Conservation (phyloP, 176 grass and related monocot species). For the Juncus effusus region DNA sequence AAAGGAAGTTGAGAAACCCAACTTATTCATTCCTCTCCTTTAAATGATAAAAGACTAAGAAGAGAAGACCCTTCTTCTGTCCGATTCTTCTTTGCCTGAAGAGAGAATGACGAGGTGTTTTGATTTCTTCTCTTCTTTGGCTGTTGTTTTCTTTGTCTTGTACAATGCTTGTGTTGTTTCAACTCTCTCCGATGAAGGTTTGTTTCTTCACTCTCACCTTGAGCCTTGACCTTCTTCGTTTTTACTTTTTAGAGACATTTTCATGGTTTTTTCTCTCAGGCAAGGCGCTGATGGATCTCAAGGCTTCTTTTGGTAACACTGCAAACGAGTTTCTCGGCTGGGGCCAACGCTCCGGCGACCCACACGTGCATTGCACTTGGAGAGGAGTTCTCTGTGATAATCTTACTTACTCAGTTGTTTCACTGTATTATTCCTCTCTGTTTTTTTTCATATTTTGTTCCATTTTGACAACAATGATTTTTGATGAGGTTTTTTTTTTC, state of each 20-base stretch:
- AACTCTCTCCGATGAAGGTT: conserved; percentile 41
- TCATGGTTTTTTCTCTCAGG: conserved; percentile 15
- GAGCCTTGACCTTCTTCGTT: neutral
- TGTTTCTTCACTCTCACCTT: neutral
- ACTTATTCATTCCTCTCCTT: neutral
- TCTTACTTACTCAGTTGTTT: conserved; percentile 56
- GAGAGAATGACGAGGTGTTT: neutral
- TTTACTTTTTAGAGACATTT: conserved; percentile 6
- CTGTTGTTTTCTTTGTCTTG: neutral
- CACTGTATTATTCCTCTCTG: conserved; percentile 35
- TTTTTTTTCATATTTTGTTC: neutral
- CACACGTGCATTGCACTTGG: conserved; percentile 77
- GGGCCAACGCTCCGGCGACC: conserved; percentile 28
- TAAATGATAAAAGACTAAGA: too few species aligned
- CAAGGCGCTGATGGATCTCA: conserved; percentile 58
- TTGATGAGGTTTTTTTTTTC: neutral
- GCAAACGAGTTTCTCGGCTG: conserved; percentile 75
- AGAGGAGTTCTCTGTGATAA: conserved; percentile 79
- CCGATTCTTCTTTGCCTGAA: neutral
- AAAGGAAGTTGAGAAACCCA: too few species aligned
- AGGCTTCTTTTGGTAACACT: conserved; percentile 69
- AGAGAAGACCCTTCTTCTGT: neutral
- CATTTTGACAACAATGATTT: neutral
- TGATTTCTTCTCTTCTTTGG: neutral
- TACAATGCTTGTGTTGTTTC: conserved; percentile 4